Evolutionary conservation across 2,329 filamentous ascomycete species (phyloP).

Genomic region (Dothideomycetidae sp.): DNA sequence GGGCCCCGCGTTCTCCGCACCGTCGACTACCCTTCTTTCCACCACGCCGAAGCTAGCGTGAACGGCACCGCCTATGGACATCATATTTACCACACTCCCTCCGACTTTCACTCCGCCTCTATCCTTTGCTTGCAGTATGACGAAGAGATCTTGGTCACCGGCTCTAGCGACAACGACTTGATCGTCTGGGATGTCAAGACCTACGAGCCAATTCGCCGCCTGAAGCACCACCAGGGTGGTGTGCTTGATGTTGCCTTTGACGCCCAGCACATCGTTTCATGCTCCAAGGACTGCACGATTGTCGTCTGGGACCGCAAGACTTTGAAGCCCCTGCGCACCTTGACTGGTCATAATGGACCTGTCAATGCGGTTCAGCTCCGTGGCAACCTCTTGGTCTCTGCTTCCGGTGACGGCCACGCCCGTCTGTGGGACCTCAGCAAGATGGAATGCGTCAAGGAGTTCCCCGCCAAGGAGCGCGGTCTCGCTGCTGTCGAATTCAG

Average conservation of each 20-base stretch:
- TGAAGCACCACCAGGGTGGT: constrained; percentile 67
- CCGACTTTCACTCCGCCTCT: constrained; percentile 68
- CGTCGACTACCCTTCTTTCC: constrained; percentile 27
- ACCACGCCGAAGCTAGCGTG: constrained; percentile 28
- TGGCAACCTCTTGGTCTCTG: constrained; percentile 82
- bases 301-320: constrained; percentile 86
- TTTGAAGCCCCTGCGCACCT: constrained; percentile 58
- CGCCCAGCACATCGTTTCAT: constrained; percentile 83
- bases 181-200: constrained; percentile 80
- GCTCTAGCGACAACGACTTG: constrained; percentile 81
- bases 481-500: constrained; percentile 93
- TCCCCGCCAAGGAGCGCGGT: constrained; percentile 78
- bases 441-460: constrained; percentile 78
- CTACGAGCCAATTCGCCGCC: constrained; percentile 65
- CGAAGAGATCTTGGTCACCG: constrained; percentile 80
- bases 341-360: constrained; percentile 75
- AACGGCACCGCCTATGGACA: constrained; percentile 34
- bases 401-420: constrained; percentile 82
- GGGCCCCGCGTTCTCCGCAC: constrained; percentile 31
- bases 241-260: constrained; percentile 92
- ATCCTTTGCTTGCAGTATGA: constrained; percentile 95
- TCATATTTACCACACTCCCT: constrained; percentile 32
- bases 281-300: constrained; percentile 88
- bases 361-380: constrained; percentile 95
- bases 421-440: constrained; percentile 93